phyloP scores from a whole-genome alignment of 805 yeast genomes.

The Nadsonia fulvescens region DNA sequence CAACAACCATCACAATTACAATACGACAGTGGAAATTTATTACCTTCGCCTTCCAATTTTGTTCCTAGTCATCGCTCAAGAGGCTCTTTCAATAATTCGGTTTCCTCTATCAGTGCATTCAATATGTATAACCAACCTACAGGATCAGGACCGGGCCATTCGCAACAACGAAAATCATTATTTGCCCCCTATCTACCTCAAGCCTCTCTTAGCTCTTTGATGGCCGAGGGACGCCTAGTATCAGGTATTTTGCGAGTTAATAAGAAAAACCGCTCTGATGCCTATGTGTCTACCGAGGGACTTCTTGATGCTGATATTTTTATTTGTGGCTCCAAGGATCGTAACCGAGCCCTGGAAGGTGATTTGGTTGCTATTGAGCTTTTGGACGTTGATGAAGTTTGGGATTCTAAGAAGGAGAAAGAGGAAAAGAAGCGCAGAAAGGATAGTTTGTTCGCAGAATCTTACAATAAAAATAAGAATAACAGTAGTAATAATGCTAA shows the following conservation, averaged over 20 bases:
- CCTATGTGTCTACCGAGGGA: slow-evolving; percentile 95
- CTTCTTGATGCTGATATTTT: slow-evolving; percentile 90
- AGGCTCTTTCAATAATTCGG: slow-evolving; percentile 39
- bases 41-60: slow-evolving; percentile 20
- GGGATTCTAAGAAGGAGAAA: slow-evolving; percentile 91
- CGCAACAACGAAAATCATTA: slow-evolving; percentile 34
- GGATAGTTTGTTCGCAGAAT: no score
- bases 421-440: slow-evolving; percentile 93
- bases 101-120: slow-evolving; percentile 27
- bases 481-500: slow-evolving; percentile 10
- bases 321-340: slow-evolving; percentile 94
- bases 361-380: slow-evolving; percentile 92
- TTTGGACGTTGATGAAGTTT: slow-evolving; percentile 88
- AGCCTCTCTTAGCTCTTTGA: slow-evolving; percentile 72
- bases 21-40: slow-evolving; percentile 5
- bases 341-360: slow-evolving; percentile 93
- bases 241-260: slow-evolving; percentile 87
- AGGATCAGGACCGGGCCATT: slow-evolving; percentile 20
- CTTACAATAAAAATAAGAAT: slow-evolving; percentile 44
- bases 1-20: slow-evolving; percentile 2
- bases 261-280: slow-evolving; percentile 91
- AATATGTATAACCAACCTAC: slow-evolving; percentile 6
- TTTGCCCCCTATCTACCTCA: slow-evolving; percentile 96
- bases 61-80: slow-evolving; percentile 69
- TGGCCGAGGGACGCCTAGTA: slow-evolving; percentile 78